These are phyloP conservation scores for Albizia julibrissin DNA, from an alignment of 306 rosid genomes.

Conservation along the genomic window DNA sequence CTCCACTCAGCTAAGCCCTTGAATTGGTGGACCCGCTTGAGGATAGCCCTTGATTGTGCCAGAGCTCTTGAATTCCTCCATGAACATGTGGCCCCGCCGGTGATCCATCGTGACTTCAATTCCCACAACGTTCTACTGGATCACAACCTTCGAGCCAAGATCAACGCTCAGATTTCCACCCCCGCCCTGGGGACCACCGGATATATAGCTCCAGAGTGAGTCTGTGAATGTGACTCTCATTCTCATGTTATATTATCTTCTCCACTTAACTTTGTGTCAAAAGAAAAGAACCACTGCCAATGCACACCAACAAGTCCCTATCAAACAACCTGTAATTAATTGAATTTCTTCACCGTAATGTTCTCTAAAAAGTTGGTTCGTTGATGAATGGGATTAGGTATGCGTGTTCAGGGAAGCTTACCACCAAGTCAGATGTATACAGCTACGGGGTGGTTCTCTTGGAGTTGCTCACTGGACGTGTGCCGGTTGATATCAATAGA, in stretches of 20 bases:
- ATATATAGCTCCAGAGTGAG: conserved; percentile 99
- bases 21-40: conserved; percentile 87
- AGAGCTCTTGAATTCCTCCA: conserved; percentile 87
- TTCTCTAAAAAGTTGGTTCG: not conserved
- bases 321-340: conserved; percentile 40
- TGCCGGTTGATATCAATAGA: conserved; percentile 78
- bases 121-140: conserved; percentile 68
- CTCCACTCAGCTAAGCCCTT: conserved; percentile 65
- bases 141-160: conserved; percentile 81
- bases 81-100: conserved; percentile 70
- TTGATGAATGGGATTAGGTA: conserved; percentile 57
- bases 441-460: conserved; percentile 95
- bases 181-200: conserved; percentile 92
- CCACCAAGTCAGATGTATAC: conserved; percentile 90
- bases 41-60: conserved; percentile 98
- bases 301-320: conserved; percentile 37
- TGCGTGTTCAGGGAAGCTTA: conserved; percentile 82
- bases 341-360: not conserved
- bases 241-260: conserved; percentile 2
- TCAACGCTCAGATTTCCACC: conserved; percentile 83
- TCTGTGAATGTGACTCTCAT: conserved; percentile 16
- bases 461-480: conserved; percentile 90
- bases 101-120: conserved; percentile 93
- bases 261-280: not conserved
- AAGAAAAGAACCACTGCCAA: not conserved